These are phyloP conservation scores for Dothideomycetidae sp. DNA, from an alignment of 2,329 filamentous ascomycete species.

Conservation along the genomic window DNA sequence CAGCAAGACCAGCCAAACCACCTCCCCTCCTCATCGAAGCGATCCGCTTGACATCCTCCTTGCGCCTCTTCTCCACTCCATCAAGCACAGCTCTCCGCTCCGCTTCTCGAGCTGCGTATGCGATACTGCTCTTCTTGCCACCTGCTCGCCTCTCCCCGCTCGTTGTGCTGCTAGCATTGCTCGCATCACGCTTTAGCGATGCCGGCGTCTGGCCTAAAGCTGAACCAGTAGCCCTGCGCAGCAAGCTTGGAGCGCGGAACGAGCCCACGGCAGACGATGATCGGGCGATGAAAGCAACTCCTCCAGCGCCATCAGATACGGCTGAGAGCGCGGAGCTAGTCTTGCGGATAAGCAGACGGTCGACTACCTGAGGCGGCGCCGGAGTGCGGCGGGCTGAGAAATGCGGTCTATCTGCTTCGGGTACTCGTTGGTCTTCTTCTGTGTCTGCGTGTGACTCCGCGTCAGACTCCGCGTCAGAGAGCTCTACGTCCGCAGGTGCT, in stretches of 20 bases:
- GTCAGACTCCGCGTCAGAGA: constrained; percentile 28
- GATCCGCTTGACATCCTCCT: constrained; percentile 33
- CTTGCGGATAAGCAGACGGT: constrained; percentile 60
- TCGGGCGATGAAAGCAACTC: constrained; percentile 40
- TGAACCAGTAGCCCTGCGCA: constrained; percentile 57
- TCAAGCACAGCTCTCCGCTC: constrained; percentile 39
- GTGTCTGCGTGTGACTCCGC: constrained; percentile 32
- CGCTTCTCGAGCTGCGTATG: constrained; percentile 44
- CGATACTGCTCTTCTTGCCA: constrained; percentile 45
- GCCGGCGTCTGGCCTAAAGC: constrained; percentile 8
- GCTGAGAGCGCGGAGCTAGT: constrained; percentile 16
- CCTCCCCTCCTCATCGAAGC: constrained; percentile 28
- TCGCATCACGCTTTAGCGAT: constrained; percentile 14
- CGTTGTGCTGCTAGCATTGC: constrained; percentile 20
- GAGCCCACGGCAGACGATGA: constrained; percentile 12
- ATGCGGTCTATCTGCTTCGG: constrained; percentile 23
- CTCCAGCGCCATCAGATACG: constrained; percentile 22
- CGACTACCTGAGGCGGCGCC: constrained; percentile 40
- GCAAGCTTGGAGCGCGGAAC: constrained; percentile 56
- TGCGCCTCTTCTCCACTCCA: constrained; percentile 36
- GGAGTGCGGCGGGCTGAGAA: constrained; percentile 25
- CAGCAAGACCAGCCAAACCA: constrained; percentile 23
- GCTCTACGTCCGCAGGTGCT: constrained; percentile 34
- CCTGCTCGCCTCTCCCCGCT: constrained; percentile 31
- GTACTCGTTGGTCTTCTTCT: background rate